Conservation (phyloP, 208 protist genomes). For the Paratrypanosoma confusum region DNA sequence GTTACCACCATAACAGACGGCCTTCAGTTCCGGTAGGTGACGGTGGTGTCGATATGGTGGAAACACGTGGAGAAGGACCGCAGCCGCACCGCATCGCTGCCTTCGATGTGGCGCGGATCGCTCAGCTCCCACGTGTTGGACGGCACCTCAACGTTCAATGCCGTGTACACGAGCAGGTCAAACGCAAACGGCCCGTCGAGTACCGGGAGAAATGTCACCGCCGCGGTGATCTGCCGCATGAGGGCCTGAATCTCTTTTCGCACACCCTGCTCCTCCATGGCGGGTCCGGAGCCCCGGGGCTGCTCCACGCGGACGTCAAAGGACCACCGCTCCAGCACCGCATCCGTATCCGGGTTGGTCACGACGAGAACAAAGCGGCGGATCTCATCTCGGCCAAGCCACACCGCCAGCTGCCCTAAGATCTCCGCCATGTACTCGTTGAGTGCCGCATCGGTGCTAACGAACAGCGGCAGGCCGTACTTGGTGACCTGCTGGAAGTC, state of each 20-base stretch:
- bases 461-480: conserved; percentile 92
- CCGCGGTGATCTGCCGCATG: conserved; percentile 96
- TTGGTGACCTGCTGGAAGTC: conserved; percentile 88
- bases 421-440: conserved; percentile 93
- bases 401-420: conserved; percentile 89
- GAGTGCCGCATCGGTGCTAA: conserved; percentile 91
- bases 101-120: conserved; percentile 90
- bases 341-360: conserved; percentile 31
- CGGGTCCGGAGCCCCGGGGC: conserved; percentile 26
- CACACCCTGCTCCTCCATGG: conserved; percentile 40
- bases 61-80: conserved; percentile 92
- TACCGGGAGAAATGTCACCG: conserved; percentile 94
- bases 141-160: conserved; percentile 65
- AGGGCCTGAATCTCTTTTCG: conserved; percentile 91
- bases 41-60: conserved; percentile 79
- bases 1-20: too few relatives aligned
- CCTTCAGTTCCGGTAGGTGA: conserved; percentile 64
- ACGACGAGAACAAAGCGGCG: conserved; percentile 95
- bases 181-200: conserved; percentile 80
- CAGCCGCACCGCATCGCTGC: conserved; percentile 88
- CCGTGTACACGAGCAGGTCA: conserved; percentile 92
- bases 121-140: conserved; percentile 90
- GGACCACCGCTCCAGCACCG: conserved; percentile 92
- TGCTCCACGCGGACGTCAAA: conserved; percentile 93
- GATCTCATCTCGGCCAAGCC: conserved; percentile 82